A percentile compares a stretch with the other conserved stretches of the same genome.
Evolutionary conservation across 345 rosid species (phyloP).

Genomic region (Triadica sebifera): DNA sequence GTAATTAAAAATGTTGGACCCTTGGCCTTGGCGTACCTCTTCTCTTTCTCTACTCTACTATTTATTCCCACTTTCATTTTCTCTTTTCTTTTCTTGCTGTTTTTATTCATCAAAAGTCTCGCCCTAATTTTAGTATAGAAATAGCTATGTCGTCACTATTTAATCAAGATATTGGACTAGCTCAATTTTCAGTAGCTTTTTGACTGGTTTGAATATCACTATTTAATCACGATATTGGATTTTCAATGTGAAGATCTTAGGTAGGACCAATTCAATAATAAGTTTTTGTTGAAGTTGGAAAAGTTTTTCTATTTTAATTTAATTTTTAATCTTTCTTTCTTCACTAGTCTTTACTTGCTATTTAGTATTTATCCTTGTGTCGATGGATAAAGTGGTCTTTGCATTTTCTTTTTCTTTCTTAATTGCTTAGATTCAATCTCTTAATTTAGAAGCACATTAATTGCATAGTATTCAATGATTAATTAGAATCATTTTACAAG

Average conservation of each 20-base stretch:
- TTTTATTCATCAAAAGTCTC: slow-evolving; percentile 33
- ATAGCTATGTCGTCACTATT: too few relatives aligned
- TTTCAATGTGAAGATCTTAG: neutral
- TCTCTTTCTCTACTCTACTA: neutral
- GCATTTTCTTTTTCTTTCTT: neutral
- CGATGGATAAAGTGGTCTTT: neutral
- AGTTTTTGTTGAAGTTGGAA: too few relatives aligned
- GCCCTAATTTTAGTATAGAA: slow-evolving; percentile 9
- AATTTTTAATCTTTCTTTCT: neutral
- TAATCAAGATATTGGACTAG: too few relatives aligned
- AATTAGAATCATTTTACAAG: neutral
- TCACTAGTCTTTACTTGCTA: neutral
- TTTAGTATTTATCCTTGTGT: neutral
- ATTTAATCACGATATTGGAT: neutral
- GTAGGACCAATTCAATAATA: slow-evolving; percentile 1
- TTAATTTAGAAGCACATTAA: neutral
- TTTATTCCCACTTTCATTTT: too few relatives aligned
- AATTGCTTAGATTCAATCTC: too few relatives aligned
- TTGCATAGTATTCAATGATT: neutral
- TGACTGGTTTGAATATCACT: neutral
- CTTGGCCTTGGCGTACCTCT: slow-evolving; percentile 44
- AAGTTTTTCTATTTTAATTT: too few relatives aligned
- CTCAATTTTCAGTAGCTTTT: neutral
- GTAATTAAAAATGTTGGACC: slow-evolving; percentile 12
- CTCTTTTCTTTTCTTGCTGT: too few relatives aligned